Percentiles rank a stretch among this genome's conserved stretches.
These are phyloP conservation scores for Acmispon strigosus DNA, from an alignment of 306 rosid genomes.

Conservation along the genomic window DNA sequence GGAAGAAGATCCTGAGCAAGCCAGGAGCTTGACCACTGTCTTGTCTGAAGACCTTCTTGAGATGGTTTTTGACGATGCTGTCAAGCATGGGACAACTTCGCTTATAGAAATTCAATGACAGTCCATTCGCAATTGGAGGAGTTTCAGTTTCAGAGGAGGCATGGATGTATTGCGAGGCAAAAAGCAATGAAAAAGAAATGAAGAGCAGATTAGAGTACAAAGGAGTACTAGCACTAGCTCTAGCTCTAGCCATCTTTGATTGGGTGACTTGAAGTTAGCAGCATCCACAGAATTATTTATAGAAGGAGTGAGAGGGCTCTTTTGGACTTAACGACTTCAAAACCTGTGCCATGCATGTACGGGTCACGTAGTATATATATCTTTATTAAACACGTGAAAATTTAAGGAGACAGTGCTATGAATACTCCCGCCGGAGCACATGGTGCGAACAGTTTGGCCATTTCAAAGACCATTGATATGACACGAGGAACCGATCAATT, in stretches of 20 bases:
- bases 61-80: conserved; percentile 38
- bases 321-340: no score
- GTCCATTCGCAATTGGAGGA: conserved; percentile 31
- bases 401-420: no score
- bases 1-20: conserved; percentile 58
- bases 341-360: no score
- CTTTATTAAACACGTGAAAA: no score
- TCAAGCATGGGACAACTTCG: conserved; percentile 44
- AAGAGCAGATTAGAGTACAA: not conserved
- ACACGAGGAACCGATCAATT: no score
- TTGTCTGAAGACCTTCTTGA: conserved; percentile 31
- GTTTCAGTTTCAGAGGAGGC: not conserved
- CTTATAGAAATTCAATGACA: conserved; percentile 41
- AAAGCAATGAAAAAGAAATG: conserved; percentile 17
- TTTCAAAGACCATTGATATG: no score
- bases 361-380: no score
- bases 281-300: no score
- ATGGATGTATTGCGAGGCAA: not conserved
- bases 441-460: no score
- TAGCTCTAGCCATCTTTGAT: conserved; percentile 13
- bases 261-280: no score
- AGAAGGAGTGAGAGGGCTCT: no score
- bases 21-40: conserved; percentile 57
- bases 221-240: not conserved
- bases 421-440: no score